Conservation (phyloP, 345 rosid species). For the Citrus maxima region DNA sequence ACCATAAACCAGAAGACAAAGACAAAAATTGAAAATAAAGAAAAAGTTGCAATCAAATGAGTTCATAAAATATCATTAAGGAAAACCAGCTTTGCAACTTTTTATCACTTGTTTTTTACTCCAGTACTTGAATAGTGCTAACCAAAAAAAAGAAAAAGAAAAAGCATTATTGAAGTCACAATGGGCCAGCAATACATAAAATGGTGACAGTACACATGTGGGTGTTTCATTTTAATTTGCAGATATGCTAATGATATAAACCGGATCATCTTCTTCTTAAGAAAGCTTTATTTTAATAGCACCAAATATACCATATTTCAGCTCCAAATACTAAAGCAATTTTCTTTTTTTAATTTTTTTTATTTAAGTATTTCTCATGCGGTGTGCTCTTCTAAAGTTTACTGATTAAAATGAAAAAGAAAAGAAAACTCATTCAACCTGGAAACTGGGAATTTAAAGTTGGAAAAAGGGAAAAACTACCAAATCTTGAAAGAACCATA, state of each 20-base stretch:
- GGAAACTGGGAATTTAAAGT: neutral
- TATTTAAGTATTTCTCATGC: neutral
- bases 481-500: neutral
- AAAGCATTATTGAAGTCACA: conserved; percentile 8
- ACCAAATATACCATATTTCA: neutral
- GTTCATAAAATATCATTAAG: conserved; percentile 15
- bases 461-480: neutral
- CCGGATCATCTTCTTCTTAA: neutral
- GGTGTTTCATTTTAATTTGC: neutral
- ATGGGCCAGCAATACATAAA: conserved; percentile 10
- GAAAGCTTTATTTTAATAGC: neutral
- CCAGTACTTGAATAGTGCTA: conserved; percentile 2
- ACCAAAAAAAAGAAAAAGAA: neutral
- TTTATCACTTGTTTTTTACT: conserved; percentile 12
- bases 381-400: neutral
- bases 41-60: conserved; percentile 30
- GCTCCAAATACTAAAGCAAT: neutral
- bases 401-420: neutral
- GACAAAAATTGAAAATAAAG: conserved; percentile 16
- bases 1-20: conserved; percentile 36
- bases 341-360: neutral
- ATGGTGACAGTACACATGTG: neutral
- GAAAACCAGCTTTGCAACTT: conserved; percentile 6
- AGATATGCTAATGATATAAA: neutral
- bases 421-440: neutral